Base-by-base conservation (phyloP, 495 filamentous ascomycete species). In the Podospora anserina region DNA sequence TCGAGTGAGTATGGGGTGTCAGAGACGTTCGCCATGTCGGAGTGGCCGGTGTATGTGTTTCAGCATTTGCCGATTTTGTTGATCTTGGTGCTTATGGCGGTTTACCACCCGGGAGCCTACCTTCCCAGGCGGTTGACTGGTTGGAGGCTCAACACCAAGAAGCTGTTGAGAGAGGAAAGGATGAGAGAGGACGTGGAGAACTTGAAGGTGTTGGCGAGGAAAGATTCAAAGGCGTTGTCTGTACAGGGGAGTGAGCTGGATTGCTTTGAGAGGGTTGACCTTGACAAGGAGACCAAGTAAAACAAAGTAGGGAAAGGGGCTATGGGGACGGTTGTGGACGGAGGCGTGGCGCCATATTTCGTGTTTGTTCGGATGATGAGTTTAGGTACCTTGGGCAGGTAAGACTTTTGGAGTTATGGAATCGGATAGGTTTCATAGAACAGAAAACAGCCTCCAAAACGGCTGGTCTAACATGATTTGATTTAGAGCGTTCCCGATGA, bases 11-110 rank as follows among this genome's bases (percentile, higher is more conserved):
- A 27, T 27, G 32, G 49, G 26, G 32, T 13, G 26, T 27, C 28
- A 5, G 5, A n/a, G 58, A 3, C 27, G 30, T n/a, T 64, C 34
- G 30, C 66, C 15, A 19, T 69, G 58, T 54, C 63, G 15, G 68
- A 69, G 49, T 69, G 68, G 68, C 68, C 68, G 15, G 57, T 58
- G 20, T 70, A 70, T 39, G 60, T 61, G 16, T 67, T 70, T 20
- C 60, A 70, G 60, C 58, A 49, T 19, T 54, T 70, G 13, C 68
- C 64, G 2, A 20, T 54, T 28, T 55, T 30, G 5, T 6, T 63
- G 9, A 64, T 70, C 15, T 27, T 70, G 30, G 7, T 39, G 19
- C 27, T 66, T 20, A 44, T 64, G 61, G 68, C 59, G 27, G 15
- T 70, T 7, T 67, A 58, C 28, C 32, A 67, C 55, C 68, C 68